Evolutionary conservation across 2,329 filamentous ascomycete genomes (phyloP), one percentile per base, ranked within the genome.

Genomic region (Pseudogymnoascus sp.): DNA sequence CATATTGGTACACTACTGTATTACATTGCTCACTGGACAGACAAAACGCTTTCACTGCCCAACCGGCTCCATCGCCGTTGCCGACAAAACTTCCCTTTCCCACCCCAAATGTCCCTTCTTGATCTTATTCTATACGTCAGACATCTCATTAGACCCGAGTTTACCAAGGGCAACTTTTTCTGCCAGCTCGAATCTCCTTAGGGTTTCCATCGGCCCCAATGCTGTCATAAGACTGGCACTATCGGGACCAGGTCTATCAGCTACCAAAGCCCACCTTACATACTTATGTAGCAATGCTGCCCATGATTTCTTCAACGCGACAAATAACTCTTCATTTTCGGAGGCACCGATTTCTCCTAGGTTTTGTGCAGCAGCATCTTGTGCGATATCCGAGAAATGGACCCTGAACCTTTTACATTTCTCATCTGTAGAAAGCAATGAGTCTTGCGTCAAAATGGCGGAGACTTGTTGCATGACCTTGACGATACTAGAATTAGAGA

Each of bases 261-360:
- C 80, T 2, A 77, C 75, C 22, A 87, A 64, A 1, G 80, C 82
- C 76, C 81, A 81, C 59, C 84, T 77, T 60, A 87, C 71, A 66
- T 81, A 84, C 61, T 77, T 72, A 71, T 84, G 80, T 4, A 84
- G 65, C 58, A 78, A 72, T 60, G 74, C 77, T 62, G 75, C 77
- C 64, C 72, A 70, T n/a, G 65, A 65, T 57, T 71, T 73, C 60
- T 69, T 58, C 57, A 58, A 38, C 4, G 7, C 22, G 47, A 35
- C 47, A 35, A 35, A 7, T 33, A 53, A 7, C 35, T 38, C 57
- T 15, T 58, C 22, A 9, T 58, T 30, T 6, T 61, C 61, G 14
- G 61, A n/a, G 2, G 39, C 30, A 7, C 59, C 66, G 68, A 68
- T 70, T 14, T 65, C 58, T 33, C 63, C 53, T 4, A 62, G 38